Evolutionary conservation across 2,329 filamentous ascomycete species (phyloP).

Genomic region (Sphaerulina populicola): DNA sequence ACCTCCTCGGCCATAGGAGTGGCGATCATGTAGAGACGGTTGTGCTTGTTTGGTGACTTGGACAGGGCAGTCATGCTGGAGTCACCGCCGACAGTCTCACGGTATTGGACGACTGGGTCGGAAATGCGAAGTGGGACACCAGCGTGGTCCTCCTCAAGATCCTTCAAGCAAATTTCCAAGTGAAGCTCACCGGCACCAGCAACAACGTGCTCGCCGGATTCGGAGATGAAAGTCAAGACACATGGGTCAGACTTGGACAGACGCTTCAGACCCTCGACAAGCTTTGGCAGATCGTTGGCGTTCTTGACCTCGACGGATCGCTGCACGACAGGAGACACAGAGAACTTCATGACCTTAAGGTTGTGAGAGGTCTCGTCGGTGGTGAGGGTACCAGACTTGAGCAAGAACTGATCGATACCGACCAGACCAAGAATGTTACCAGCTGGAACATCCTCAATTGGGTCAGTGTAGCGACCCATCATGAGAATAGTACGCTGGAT

Average conservation of each 20-base stretch:
- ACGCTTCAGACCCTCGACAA: conserved; percentile 99
- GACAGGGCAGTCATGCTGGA: conserved; percentile 95
- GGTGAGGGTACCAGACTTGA: conserved; percentile 99
- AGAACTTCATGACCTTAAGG: conserved; percentile 99
- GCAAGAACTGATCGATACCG: conserved; percentile 99
- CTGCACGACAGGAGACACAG: conserved; percentile 96
- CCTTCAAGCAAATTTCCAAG: conserved; percentile 99
- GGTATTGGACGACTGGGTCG: conserved; percentile 96
- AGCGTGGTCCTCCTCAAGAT: conserved; percentile 98
- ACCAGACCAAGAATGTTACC: conserved; percentile 99
- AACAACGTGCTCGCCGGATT: conserved; percentile 97
- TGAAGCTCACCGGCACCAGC: conserved; percentile 99
- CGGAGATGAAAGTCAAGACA: conserved; percentile 79
- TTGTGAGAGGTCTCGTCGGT: conserved; percentile 97
- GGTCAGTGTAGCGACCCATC: conserved; percentile 99
- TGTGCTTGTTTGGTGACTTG: conserved; percentile 99
- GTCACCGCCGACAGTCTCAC: conserved; percentile 79
- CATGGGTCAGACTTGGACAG: conserved; percentile 99
- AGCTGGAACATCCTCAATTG: conserved; percentile 96
- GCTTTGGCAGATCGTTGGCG: conserved; percentile 98
- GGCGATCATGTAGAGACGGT: conserved; percentile 96
- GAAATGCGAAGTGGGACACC: conserved; percentile 96
- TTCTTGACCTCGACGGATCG: conserved; percentile 99
- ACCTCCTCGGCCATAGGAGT: conserved; percentile 89
- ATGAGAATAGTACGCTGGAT: conserved; percentile 99